Evolutionary conservation across 345 rosid species (phyloP).

Genomic region (Populus ilicifolia): DNA sequence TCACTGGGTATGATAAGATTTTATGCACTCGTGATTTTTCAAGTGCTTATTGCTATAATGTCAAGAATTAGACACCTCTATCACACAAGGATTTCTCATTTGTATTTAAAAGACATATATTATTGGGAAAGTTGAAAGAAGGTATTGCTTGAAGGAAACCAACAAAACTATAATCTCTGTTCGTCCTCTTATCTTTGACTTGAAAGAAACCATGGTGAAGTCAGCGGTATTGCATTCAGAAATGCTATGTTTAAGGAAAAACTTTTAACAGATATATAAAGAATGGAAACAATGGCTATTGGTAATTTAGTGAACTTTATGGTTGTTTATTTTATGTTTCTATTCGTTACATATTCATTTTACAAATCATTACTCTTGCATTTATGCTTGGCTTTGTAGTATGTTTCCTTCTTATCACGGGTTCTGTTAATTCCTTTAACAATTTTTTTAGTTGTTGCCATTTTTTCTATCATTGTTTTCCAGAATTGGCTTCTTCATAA

Average conservation of each 20-base stretch:
- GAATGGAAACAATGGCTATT: too few species aligned
- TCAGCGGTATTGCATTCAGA: neutral
- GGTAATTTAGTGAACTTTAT: too few species aligned
- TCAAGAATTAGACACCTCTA: neutral
- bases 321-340: too few species aligned
- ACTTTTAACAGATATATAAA: too few species aligned
- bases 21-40: neutral
- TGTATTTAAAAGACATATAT: neutral
- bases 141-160: neutral
- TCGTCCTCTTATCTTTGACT: neutral
- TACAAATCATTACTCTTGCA: neutral
- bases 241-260: too few species aligned
- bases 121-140: neutral
- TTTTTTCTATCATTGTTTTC: neutral
- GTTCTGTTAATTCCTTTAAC: neutral
- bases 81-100: constrained; percentile 4
- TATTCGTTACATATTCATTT: too few species aligned
- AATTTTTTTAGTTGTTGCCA: neutral
- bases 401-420: neutral
- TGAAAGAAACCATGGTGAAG: neutral
- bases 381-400: neutral
- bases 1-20: neutral
- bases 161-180: neutral
- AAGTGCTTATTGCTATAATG: neutral
- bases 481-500: constrained; percentile 3